Conservation (phyloP, 305 asterid species). For the Ajuga reptans region DNA sequence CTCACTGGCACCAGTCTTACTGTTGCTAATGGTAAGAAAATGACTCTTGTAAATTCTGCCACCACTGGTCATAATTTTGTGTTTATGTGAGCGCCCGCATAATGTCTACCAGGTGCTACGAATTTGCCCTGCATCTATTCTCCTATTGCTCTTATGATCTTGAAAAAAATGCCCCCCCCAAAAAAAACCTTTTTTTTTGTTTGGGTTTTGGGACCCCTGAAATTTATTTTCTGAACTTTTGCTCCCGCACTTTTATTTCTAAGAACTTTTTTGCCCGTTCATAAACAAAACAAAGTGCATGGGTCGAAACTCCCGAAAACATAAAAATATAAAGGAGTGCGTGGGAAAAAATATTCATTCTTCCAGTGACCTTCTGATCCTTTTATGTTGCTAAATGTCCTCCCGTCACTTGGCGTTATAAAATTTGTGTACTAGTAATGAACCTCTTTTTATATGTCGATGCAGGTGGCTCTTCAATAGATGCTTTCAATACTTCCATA, state of each 20-base stretch:
- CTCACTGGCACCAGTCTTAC: slow-evolving; percentile 33
- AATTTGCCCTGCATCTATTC: not conserved
- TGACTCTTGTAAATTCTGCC: slow-evolving; percentile 15
- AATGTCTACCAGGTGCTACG: not conserved
- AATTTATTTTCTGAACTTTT: not conserved
- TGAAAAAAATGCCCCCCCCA: not conserved
- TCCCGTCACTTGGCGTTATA: slow-evolving; percentile 3
- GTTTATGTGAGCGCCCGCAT: not conserved
- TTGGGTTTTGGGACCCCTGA: not conserved
- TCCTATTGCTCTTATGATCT: no score
- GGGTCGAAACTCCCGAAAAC: not conserved
- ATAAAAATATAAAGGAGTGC: not conserved
- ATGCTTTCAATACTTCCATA: slow-evolving; percentile 34
- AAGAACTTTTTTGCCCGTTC: no score
- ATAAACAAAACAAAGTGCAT: not conserved
- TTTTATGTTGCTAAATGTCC: not conserved
- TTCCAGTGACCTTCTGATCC: not conserved
- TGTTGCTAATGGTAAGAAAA: slow-evolving; percentile 38
- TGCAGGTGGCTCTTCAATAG: slow-evolving; percentile 33
- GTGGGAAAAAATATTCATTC: not conserved
- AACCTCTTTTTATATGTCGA: slow-evolving; percentile 22
- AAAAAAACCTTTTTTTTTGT: no score
- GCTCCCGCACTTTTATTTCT: not conserved
- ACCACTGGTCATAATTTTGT: not conserved
- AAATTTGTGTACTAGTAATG: slow-evolving; percentile 13